Evolutionary conservation across 148 eudicot genomes (phyloP), one percentile per base, ranked within the genome.

Genomic region (Selenicereus undatus): DNA sequence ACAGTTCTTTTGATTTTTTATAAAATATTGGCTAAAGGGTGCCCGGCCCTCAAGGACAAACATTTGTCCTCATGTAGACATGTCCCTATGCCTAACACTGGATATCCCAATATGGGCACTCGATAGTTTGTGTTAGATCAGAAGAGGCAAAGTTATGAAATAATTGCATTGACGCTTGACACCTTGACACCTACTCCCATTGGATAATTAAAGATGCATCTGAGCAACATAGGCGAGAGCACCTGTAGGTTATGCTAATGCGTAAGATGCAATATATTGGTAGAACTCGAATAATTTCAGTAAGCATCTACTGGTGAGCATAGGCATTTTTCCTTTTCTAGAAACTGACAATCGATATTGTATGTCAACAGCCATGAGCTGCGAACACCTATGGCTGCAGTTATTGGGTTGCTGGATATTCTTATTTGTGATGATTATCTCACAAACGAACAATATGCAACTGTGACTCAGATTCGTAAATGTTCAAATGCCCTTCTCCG

Each of bases 371-470:
- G 98, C 83, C 99, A 96, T 84, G 99, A 96, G 82, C 86, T 96
- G 65, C 90, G 99, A 79, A 96, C 99, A 82, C 99, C 99, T 56
- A 96, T 96, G 99, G 98, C 99, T 85, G 99, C 98, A 52, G 98
- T 96, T 73, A 93, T 96, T 73, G 98, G 99, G 75, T 83, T 96
- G 89, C 92, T 96, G 88, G 99, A 96, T 84, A 93, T 93, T 83
- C 94, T 93, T 62, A 83, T 92, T 54, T 82, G 94, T 83, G 99
- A 96, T 58, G 95, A 93, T 78, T 91, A 85, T 83, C 95, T 96
- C 76, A 91, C 97, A 82, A 93, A 88, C 75, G 99, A 93, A 81
- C 99, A 96, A 82, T 90, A 84, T 79, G 85, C 92, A 82, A 91
- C 91, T 35, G 85, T 96, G 52, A 90, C 93, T 45, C 99, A 96